Conservation (phyloP, 2,329 filamentous ascomycete species). For the Teratosphaeria destructans region DNA sequence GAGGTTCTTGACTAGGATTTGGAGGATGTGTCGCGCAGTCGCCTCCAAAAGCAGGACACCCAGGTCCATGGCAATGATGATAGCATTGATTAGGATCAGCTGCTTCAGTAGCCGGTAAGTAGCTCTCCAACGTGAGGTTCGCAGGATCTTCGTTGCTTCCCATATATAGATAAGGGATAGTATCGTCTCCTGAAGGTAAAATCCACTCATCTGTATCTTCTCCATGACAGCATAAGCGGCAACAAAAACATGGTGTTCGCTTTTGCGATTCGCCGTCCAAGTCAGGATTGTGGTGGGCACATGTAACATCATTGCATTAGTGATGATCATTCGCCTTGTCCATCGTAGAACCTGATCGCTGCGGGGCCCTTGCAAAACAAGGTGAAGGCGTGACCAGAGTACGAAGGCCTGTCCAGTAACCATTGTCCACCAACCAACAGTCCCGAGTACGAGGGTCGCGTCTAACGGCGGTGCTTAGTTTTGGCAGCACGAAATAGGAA, state of each 20-base stretch:
- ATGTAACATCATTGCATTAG: conserved; percentile 44
- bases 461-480: background rate
- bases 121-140: conserved; percentile 11
- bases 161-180: background rate
- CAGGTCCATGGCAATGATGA: conserved; percentile 26
- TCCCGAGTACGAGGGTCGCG: background rate
- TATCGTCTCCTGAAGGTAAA: background rate
- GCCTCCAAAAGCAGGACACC: conserved; percentile 22
- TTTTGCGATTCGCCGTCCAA: conserved; percentile 25
- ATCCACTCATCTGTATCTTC: background rate
- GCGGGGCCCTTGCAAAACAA: conserved; percentile 17
- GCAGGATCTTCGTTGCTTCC: background rate
- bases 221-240: background rate
- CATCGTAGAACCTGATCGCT: conserved; percentile 39
- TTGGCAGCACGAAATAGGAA: conserved; percentile 12
- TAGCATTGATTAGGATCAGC: conserved; percentile 25
- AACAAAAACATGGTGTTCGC: conserved; percentile 21
- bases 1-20: conserved; percentile 26
- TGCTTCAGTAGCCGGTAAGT: conserved; percentile 17
- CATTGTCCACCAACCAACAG: background rate
- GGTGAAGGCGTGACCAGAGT: background rate
- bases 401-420: background rate
- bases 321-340: conserved; percentile 48
- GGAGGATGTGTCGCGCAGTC: conserved; percentile 16
- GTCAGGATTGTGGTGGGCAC: conserved; percentile 45